Evolutionary conservation across 306 rosid genomes (phyloP), one percentile per base, ranked within the genome.

Genomic region (Mimosa bimucronata): DNA sequence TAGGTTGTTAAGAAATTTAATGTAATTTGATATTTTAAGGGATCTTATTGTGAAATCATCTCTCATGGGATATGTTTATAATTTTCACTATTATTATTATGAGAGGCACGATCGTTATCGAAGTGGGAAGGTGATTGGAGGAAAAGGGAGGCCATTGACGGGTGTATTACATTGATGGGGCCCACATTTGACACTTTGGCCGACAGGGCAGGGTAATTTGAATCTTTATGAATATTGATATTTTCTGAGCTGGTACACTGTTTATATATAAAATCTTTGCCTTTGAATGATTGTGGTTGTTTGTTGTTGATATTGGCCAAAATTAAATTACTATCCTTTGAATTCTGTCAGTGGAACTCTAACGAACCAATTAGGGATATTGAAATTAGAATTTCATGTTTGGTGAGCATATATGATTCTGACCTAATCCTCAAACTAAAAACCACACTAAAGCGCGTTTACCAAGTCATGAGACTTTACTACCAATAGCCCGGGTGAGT

Each of bases 141-240:
- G 26, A 55, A 80, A 7, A 50, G 77, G 60, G 65, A 6, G 82
- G 29, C 28, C 58, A 76, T 72, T 77, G 77, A 77, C 87, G 81
- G 80, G 21, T 81, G 87, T 66, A 77, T 11, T 57, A 8, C 44
- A 57, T 58, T 14, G 3, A 4, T 26, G 52, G 9, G 46, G 75
- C 6, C 19, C 26, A 42, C 74, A 31, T 46, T 64, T 79, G 50
- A 74, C 45, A 26, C 37, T 28, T 66, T 25, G 58, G 81, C 86
- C 86, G 83, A 79, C 86, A 67, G 40, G 34, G n/a, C 11, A 10
- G 18, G 8, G 38, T 28, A 13, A 26, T 26, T 61, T 61, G n/a
- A 4, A 28, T 19, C 38, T 61, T 61, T 14, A 19, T 12, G n/a
- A 61, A 2, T 61, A 37, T 61, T 28, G 37, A 61, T 26, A 28